phyloP scores from a whole-genome alignment of 2,329 filamentous ascomycete species.

The Sarocladiaceae sp. region DNA sequence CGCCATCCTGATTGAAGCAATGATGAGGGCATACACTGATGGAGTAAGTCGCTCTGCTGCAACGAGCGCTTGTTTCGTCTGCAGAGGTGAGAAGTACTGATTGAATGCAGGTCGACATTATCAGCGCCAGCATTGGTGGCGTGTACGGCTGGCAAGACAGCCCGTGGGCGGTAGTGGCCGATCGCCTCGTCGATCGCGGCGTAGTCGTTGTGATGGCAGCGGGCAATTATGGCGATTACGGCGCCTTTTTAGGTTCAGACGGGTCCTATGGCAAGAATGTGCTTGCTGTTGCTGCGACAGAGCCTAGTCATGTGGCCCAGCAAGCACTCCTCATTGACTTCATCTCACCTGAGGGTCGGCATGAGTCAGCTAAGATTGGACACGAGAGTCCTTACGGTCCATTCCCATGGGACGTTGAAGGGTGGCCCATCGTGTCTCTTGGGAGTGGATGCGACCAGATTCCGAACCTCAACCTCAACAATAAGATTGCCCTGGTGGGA shows the following conservation, averaged over 20 bases:
- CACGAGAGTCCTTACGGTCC: neutral
- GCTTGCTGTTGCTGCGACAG: constrained; percentile 34
- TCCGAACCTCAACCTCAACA: neutral
- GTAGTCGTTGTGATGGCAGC: constrained; percentile 10
- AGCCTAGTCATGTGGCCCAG: neutral
- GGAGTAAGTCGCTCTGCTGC: constrained; percentile 16
- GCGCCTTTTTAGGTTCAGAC: neutral
- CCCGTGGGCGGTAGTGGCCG: constrained; percentile 26
- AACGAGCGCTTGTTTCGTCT: neutral
- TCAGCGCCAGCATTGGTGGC: constrained; percentile 24
- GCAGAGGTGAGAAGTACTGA: neutral
- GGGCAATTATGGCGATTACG: neutral
- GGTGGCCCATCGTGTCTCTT: neutral
- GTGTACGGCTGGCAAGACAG: constrained; percentile 22
- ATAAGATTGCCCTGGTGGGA: constrained; percentile 3
- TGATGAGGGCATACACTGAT: constrained; percentile 26
- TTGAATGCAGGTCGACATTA: constrained; percentile 22
- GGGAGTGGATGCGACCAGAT: neutral
- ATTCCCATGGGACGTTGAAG: neutral
- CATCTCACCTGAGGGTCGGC: neutral
- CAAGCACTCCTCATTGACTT: neutral
- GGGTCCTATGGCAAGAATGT: constrained; percentile 37
- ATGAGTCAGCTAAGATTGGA: neutral
- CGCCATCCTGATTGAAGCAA: constrained; percentile 24
- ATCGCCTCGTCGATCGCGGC: constrained; percentile 24